Evolutionary conservation across 805 yeast genomes (phyloP).

Genomic region (Aciculoconidium aculeatum): DNA sequence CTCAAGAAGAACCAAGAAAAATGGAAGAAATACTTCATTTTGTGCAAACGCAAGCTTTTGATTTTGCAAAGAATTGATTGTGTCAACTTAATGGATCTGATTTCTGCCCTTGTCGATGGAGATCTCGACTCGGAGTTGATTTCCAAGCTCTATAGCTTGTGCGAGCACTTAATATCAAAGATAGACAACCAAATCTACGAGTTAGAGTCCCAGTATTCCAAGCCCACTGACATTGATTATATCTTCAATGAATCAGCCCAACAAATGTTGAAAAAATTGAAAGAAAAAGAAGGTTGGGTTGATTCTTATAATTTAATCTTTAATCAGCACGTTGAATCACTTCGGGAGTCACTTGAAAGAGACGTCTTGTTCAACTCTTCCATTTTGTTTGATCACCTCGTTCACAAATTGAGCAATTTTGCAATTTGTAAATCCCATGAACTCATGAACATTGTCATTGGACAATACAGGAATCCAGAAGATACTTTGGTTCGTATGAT

Average conservation of each 20-base stretch:
- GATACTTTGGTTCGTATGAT: constrained; percentile 5
- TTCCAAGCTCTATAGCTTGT: constrained; percentile 12
- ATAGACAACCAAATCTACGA: constrained; percentile 42
- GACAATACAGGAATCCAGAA: constrained; percentile 1
- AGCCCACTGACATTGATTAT: constrained; percentile 47
- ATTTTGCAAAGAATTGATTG: constrained; percentile 39
- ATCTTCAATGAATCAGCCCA: constrained; percentile 42
- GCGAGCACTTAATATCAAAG: constrained; percentile 30
- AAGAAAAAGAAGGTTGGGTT: constrained; percentile 55
- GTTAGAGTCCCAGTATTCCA: constrained; percentile 44
- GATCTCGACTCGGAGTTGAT: no score
- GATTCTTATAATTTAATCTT: constrained; percentile 37
- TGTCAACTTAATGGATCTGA: constrained; percentile 6
- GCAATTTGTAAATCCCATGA: constrained; percentile 3
- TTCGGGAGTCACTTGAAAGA: constrained; percentile 45
- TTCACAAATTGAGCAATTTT: constrained; percentile 19
- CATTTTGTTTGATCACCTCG: constrained; percentile 45
- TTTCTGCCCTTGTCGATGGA: no score
- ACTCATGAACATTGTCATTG: background rate
- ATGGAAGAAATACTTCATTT: constrained; percentile 35
- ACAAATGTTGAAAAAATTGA: constrained; percentile 40
- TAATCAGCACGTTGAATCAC: constrained; percentile 32
- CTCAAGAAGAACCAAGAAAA: constrained; percentile 40
- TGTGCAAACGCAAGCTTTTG: constrained; percentile 44
- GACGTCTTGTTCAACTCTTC: constrained; percentile 54